Conservation (phyloP, 2,329 filamentous ascomycete genomes). For the Epichloe hybrida region DNA sequence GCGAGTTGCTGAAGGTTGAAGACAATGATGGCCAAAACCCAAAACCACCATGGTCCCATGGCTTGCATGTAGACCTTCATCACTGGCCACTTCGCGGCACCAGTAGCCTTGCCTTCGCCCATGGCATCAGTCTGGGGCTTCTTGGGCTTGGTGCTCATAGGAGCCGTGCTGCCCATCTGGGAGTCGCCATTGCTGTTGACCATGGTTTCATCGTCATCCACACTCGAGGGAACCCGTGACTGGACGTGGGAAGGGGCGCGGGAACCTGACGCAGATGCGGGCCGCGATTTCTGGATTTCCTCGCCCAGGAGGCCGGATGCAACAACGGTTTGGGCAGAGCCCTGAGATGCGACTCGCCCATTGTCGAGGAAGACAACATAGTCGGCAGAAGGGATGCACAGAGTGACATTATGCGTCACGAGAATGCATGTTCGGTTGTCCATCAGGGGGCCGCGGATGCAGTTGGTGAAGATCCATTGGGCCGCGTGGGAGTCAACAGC, state of each 20-base stretch:
- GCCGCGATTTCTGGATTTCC: conserved; percentile 60
- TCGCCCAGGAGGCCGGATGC: conserved; percentile 81
- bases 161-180: conserved; percentile 30
- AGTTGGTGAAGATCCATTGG: conserved; percentile 95
- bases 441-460: conserved; percentile 84
- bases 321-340: conserved; percentile 65
- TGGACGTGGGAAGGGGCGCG: conserved; percentile 64
- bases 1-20: conserved; percentile 76
- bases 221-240: conserved; percentile 63
- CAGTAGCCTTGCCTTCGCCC: conserved; percentile 68
- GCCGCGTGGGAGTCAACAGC: conserved; percentile 96
- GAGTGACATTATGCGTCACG: conserved; percentile 87
- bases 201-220: conserved; percentile 51
- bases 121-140: conserved; percentile 38
- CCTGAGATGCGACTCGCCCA: conserved; percentile 63
- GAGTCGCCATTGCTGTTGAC: conserved; percentile 35
- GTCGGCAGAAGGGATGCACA: conserved; percentile 69
- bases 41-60: conserved; percentile 98
- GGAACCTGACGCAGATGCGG: conserved; percentile 57
- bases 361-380: conserved; percentile 81
- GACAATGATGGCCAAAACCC: conserved; percentile 59
- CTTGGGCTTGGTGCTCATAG: conserved; percentile 34
- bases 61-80: conserved; percentile 72
- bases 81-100: conserved; percentile 78
- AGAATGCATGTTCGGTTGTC: conserved; percentile 77